These are phyloP conservation scores for Metarhizium sp. DNA, from an alignment of 2,329 filamentous ascomycete genomes.

Conservation along the genomic window DNA sequence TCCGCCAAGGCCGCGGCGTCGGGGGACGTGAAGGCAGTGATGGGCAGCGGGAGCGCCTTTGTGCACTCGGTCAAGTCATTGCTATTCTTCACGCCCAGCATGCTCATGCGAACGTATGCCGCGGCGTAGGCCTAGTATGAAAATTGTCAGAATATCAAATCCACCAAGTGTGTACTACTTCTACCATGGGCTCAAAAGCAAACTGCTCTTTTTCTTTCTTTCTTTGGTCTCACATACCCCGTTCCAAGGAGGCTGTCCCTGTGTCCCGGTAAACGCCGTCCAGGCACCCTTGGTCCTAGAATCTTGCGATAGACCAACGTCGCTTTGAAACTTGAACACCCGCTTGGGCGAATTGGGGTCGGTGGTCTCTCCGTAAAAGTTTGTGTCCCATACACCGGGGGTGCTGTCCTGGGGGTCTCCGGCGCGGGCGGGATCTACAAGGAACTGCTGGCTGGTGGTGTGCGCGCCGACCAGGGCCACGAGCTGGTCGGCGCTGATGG, in stretches of 20 bases:
- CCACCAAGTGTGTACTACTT: background rate
- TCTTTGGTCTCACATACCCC: constrained; percentile 15
- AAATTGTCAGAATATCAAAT: background rate
- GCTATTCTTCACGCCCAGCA: constrained; percentile 45
- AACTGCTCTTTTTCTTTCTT: background rate
- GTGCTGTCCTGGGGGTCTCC: constrained; percentile 40
- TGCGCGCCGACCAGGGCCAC: constrained; percentile 45
- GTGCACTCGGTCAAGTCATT: constrained; percentile 45
- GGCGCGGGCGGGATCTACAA: constrained; percentile 27
- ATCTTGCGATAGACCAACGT: constrained; percentile 27
- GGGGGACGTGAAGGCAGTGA: background rate
- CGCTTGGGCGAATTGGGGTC: constrained; percentile 17
- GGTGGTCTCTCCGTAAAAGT: constrained; percentile 34
- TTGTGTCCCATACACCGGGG: constrained; percentile 40
- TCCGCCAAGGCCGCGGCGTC: background rate
- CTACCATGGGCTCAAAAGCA: background rate
- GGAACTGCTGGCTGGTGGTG: constrained; percentile 36
- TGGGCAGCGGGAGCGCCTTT: constrained; percentile 21
- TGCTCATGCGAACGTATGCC: constrained; percentile 40
- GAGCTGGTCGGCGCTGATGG: constrained; percentile 36
- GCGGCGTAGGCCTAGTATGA: constrained; percentile 32
- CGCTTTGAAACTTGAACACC: constrained; percentile 30
- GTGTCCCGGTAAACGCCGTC: constrained; percentile 19
- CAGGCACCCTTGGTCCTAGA: constrained; percentile 24
- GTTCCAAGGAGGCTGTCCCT: constrained; percentile 29